Evolutionary conservation across 805 yeast genomes (phyloP).

Genomic region (Barnettozyma sucrosica): DNA sequence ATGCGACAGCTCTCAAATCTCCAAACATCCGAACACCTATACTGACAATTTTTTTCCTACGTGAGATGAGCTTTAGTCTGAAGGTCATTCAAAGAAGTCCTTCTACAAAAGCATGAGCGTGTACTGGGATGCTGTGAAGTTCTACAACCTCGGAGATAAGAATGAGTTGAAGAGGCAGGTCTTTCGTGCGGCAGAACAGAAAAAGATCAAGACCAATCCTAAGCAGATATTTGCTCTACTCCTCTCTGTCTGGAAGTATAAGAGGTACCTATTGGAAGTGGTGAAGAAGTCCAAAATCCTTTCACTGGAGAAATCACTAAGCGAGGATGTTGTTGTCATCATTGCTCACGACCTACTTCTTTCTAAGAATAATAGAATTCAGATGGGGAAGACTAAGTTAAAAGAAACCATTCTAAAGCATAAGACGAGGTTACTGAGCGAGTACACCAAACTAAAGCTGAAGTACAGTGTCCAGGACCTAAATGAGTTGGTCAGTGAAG

Average conservation of each 20-base stretch:
- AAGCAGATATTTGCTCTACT: constrained; percentile 85
- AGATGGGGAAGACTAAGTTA: constrained; percentile 81
- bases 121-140: constrained; percentile 10
- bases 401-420: constrained; percentile 76
- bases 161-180: constrained; percentile 24
- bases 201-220: constrained; percentile 57
- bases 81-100: neutral
- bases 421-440: constrained; percentile 78
- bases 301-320: constrained; percentile 44
- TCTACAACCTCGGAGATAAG: constrained; percentile 4
- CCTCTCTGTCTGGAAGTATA: constrained; percentile 67
- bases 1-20: neutral
- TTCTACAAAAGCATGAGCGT: constrained; percentile 5
- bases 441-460: constrained; percentile 69
- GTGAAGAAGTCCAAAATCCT: constrained; percentile 66
- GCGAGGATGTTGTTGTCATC: constrained; percentile 50
- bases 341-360: constrained; percentile 79
- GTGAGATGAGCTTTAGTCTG: constrained; percentile 4
- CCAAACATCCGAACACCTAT: constrained; percentile 3
- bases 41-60: neutral
- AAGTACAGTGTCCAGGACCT: constrained; percentile 58
- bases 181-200: constrained; percentile 42
- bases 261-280: constrained; percentile 54
- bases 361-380: constrained; percentile 72
- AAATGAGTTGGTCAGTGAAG: constrained; percentile 37